These are phyloP conservation scores for Botrytis tulipae DNA, from an alignment of 2,329 filamentous ascomycete genomes.

Conservation along the genomic window DNA sequence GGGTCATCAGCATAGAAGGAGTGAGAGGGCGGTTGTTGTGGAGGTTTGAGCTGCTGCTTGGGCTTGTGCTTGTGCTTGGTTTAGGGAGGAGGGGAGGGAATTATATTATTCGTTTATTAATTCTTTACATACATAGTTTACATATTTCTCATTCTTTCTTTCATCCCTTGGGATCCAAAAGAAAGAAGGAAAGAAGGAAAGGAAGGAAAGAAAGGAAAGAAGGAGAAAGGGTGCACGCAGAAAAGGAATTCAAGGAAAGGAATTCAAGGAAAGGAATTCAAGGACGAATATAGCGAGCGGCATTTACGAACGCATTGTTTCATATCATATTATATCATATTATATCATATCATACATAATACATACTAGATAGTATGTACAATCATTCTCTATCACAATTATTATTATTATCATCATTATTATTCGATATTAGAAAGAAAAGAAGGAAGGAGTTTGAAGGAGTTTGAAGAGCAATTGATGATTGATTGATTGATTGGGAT, in stretches of 20 bases:
- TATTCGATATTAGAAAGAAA: too few species aligned
- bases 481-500: too few species aligned
- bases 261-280: background rate
- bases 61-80: too few species aligned
- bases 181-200: too few species aligned
- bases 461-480: too few species aligned
- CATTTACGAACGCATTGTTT: background rate
- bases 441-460: too few species aligned
- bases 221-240: background rate
- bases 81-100: background rate
- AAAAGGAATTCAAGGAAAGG: background rate
- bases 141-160: background rate
- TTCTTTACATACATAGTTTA: background rate
- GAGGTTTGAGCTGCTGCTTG: background rate
- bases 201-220: too few species aligned
- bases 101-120: background rate
- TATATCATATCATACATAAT: too few species aligned
- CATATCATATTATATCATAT: background rate
- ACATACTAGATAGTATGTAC: too few species aligned
- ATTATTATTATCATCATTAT: too few species aligned
- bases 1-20: slow-evolving; percentile 6
- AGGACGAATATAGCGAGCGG: background rate
- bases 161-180: background rate
- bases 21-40: slow-evolving; percentile 1
- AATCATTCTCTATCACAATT: too few species aligned